These are phyloP conservation scores for Polygonum aviculare DNA, from an alignment of 148 eudicot species.

Conservation along the genomic window DNA sequence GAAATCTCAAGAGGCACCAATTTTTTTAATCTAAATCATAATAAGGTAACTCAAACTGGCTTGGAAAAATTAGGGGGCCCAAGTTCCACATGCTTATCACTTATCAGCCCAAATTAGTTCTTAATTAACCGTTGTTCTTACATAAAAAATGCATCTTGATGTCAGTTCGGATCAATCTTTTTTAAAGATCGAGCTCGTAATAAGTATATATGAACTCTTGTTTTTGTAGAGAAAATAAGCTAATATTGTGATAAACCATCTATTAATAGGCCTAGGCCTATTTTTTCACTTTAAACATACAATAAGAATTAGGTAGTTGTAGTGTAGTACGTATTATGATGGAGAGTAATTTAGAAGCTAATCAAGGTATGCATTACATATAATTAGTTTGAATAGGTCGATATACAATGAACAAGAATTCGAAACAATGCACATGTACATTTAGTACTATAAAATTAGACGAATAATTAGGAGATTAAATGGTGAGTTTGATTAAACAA, in stretches of 20 bases:
- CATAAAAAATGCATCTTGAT: background rate
- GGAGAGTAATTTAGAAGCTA: slow-evolving; percentile 1
- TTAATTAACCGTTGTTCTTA: background rate
- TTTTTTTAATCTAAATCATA: no score
- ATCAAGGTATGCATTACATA: background rate
- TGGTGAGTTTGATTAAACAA: slow-evolving; percentile 1
- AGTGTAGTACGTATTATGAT: background rate
- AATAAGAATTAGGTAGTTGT: background rate
- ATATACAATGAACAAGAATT: background rate
- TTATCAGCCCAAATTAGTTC: background rate
- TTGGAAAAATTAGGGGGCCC: slow-evolving; percentile 2
- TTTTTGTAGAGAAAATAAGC: background rate
- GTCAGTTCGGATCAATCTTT: background rate
- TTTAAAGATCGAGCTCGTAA: background rate
- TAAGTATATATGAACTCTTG: background rate
- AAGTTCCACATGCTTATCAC: background rate
- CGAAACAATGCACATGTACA: background rate
- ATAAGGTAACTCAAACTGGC: background rate
- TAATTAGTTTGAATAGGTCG: background rate
- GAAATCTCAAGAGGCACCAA: no score
- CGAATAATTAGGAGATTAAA: background rate
- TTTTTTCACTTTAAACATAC: background rate
- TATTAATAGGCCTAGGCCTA: no score
- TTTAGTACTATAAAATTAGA: background rate
- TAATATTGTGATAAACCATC: background rate